Conservation (phyloP, 176 grass and related monocot species). For the Secale cereale region DNA sequence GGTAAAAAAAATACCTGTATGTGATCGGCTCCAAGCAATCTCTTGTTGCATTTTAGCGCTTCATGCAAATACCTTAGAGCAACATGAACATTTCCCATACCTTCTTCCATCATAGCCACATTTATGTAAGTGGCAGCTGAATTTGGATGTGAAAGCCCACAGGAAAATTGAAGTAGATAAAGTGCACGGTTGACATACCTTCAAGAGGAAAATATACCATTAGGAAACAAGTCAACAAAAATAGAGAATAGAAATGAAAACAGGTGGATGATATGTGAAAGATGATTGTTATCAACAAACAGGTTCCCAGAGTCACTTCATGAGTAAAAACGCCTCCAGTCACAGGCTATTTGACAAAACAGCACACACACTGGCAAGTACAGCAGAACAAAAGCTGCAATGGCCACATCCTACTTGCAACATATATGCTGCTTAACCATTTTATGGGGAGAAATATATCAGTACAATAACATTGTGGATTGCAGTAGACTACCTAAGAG, state of each 20-base stretch:
- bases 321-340: background rate
- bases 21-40: constrained; percentile 96
- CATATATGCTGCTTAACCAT: constrained; percentile 12
- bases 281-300: constrained; percentile 22
- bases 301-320: background rate
- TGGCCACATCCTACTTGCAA: constrained; percentile 3
- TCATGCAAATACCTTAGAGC: constrained; percentile 98
- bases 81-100: constrained; percentile 98
- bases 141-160: constrained; percentile 96
- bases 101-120: constrained; percentile 99
- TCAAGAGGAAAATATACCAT: constrained; percentile 35
- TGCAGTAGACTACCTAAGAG: background rate
- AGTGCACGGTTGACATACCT: constrained; percentile 98
- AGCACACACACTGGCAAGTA: background rate
- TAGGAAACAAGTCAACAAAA: constrained; percentile 13
- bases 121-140: constrained; percentile 99
- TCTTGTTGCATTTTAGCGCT: constrained; percentile 97
- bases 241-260: background rate
- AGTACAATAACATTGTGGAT: background rate
- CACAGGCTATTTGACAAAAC: constrained; percentile 14
- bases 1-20: constrained; percentile 63
- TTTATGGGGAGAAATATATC: constrained; percentile 12
- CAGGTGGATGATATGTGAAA: constrained; percentile 6
- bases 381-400: constrained; percentile 8
- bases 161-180: constrained; percentile 96